A percentile compares a stretch with the other conserved stretches of the same genome.
Evolutionary conservation across 345 rosid genomes (phyloP).

Genomic region (Eutrema heterophyllum): DNA sequence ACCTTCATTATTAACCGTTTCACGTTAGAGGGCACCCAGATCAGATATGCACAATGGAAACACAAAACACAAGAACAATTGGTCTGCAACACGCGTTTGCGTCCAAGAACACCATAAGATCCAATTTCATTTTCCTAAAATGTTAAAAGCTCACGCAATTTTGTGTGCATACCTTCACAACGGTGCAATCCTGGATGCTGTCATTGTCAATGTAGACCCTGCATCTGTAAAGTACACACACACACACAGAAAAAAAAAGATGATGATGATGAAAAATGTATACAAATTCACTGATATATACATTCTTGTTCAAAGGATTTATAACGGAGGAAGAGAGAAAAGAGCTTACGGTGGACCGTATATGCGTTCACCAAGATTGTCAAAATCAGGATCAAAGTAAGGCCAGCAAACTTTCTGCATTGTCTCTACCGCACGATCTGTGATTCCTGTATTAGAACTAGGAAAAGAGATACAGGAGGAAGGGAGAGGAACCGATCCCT

Average conservation of each 20-base stretch:
- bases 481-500: background rate
- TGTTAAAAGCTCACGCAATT: background rate
- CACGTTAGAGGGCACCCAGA: background rate
- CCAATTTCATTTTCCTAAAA: background rate
- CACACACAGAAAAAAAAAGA: background rate
- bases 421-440: background rate
- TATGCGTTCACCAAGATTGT: slow-evolving; percentile 57
- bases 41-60: background rate
- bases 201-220: slow-evolving; percentile 74
- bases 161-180: slow-evolving; percentile 45
- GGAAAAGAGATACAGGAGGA: background rate
- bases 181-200: slow-evolving; percentile 59
- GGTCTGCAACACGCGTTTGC: background rate
- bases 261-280: slow-evolving; percentile 8
- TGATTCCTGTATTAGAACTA: background rate
- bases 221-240: slow-evolving; percentile 39
- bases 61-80: background rate
- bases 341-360: slow-evolving; percentile 56
- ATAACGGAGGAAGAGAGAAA: background rate
- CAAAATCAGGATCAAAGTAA: slow-evolving; percentile 85
- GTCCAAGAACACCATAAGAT: background rate
- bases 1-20: slow-evolving; percentile 34
- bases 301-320: background rate
- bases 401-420: slow-evolving; percentile 72
- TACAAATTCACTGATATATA: slow-evolving; percentile 35